phyloP scores from a whole-genome alignment of 2,329 filamentous ascomycete species.

The Microthyrium microscopicum region DNA sequence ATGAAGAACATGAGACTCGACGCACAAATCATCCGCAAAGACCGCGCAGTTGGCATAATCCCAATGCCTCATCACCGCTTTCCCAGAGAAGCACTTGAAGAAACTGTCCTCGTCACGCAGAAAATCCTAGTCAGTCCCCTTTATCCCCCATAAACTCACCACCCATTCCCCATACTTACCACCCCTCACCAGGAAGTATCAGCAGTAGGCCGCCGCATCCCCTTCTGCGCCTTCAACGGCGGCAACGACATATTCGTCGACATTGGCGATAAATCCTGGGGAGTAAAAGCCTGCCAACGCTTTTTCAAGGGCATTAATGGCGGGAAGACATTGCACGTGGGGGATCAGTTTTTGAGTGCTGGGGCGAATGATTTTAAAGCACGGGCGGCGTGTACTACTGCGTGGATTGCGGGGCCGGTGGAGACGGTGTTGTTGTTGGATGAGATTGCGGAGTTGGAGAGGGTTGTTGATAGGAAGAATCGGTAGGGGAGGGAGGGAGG shows the following conservation, averaged over 20 bases:
- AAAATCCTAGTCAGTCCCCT: conserved; percentile 73
- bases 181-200: conserved; percentile 44
- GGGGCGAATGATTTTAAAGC: conserved; percentile 98
- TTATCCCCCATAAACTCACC: conserved; percentile 12
- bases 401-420: conserved; percentile 85
- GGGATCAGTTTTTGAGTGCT: conserved; percentile 87
- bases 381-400: conserved; percentile 76
- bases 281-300: conserved; percentile 78
- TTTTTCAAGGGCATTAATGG: conserved; percentile 68
- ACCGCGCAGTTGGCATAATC: conserved; percentile 36
- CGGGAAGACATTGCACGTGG: conserved; percentile 77
- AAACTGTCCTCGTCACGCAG: conserved; percentile 88
- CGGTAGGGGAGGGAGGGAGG: conserved; percentile 3
- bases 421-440: conserved; percentile 86
- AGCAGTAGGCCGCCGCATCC: conserved; percentile 48
- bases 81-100: conserved; percentile 77
- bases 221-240: conserved; percentile 94
- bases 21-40: conserved; percentile 70
- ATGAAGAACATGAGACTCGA: conserved; percentile 63
- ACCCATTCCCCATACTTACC: background rate
- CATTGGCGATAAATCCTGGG: conserved; percentile 95
- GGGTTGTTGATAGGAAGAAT: conserved; percentile 13
- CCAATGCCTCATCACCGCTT: conserved; percentile 49
- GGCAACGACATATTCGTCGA: conserved; percentile 97
- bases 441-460: conserved; percentile 43